Percentiles rank a stretch among this genome's conserved stretches.
Evolutionary conservation across 2,329 filamentous ascomycete genomes (phyloP).

Genomic region (Hyphodiscus sp.): DNA sequence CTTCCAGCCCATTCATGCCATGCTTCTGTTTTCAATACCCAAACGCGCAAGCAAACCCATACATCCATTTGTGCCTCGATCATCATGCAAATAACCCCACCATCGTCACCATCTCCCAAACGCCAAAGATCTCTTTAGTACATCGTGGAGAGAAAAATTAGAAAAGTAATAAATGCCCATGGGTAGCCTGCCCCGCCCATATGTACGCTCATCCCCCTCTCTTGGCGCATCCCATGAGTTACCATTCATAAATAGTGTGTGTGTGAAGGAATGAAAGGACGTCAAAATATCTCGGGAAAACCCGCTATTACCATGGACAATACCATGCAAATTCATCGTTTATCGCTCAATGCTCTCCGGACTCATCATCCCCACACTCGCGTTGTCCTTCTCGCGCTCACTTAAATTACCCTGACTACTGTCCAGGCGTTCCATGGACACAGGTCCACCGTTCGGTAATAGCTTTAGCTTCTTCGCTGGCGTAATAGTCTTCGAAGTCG

Average conservation of each 20-base stretch:
- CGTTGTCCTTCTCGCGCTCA: constrained; percentile 61
- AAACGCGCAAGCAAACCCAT: not conserved
- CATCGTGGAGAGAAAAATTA: not conserved
- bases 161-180: not conserved
- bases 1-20: not conserved
- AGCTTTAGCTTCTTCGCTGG: constrained; percentile 48
- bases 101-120: not conserved
- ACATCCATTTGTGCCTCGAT: not conserved
- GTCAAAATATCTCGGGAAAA: not conserved
- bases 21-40: not conserved
- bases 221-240: not conserved
- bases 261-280: not conserved
- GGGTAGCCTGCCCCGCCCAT: not conserved
- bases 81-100: not conserved
- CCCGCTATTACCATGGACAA: not conserved
- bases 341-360: constrained; percentile 55
- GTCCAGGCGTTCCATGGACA: constrained; percentile 51
- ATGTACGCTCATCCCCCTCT: not conserved
- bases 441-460: constrained; percentile 20
- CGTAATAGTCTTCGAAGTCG: constrained; percentile 34
- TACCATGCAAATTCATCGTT: not conserved
- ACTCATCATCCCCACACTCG: constrained; percentile 73
- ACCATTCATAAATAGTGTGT: not conserved
- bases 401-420: constrained; percentile 47
- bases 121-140: not conserved